Conservation (phyloP, 495 filamentous ascomycete species). For the Pseudoneurospora amorphoporcata region DNA sequence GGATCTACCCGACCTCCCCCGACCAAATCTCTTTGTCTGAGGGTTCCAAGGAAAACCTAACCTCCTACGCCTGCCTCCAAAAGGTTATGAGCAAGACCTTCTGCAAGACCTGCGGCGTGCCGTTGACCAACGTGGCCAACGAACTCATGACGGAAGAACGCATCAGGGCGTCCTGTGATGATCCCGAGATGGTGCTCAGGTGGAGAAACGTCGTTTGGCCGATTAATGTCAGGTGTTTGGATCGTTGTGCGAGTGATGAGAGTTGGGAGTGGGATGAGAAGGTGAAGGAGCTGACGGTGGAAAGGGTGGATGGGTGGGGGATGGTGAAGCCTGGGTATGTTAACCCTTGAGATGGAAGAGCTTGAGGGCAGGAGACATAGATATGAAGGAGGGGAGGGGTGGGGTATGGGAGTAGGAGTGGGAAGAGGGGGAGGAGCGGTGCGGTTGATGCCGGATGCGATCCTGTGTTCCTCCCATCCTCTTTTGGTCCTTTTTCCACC, state of each 20-base stretch:
- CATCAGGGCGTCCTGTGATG: constrained; percentile 8
- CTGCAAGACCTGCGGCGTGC: constrained; percentile 36
- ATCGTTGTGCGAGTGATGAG: constrained; percentile 23
- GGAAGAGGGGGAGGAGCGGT: too few relatives aligned
- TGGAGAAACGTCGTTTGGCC: not conserved
- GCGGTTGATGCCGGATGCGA: too few relatives aligned
- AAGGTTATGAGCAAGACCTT: constrained; percentile 25
- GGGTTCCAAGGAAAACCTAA: constrained; percentile 28
- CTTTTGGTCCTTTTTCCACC: too few relatives aligned
- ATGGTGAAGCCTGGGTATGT: constrained; percentile 20
- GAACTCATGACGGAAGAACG: constrained; percentile 10
- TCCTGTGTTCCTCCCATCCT: too few relatives aligned
- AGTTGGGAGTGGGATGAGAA: constrained; percentile 9
- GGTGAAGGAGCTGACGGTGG: constrained; percentile 12
- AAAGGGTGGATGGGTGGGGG: constrained; percentile 18
- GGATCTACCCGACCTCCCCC: constrained; percentile 23
- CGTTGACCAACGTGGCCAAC: constrained; percentile 15
- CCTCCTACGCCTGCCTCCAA: constrained; percentile 22
- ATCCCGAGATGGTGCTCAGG: not conserved
- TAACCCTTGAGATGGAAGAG: constrained; percentile 18
- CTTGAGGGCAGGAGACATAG: too few relatives aligned
- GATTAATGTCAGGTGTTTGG: constrained; percentile 11
- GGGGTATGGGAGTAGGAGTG: too few relatives aligned
- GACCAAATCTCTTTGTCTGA: constrained; percentile 10
- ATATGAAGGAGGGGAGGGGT: too few relatives aligned